These are phyloP conservation scores for Filobasidium floriforme DNA, from an alignment of 768 basidiomycete genomes.

Conservation along the genomic window DNA sequence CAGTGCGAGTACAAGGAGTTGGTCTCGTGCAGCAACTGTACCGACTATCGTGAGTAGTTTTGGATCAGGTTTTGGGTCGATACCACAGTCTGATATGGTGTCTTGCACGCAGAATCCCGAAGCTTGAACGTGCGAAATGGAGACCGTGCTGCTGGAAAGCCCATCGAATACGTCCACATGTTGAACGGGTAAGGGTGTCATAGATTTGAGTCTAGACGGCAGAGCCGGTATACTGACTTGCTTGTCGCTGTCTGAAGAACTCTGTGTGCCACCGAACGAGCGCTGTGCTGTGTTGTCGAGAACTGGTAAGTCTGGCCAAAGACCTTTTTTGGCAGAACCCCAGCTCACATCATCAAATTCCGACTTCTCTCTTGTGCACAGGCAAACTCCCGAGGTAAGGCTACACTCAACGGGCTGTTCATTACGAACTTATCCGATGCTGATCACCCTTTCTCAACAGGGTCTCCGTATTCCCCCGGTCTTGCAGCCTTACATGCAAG, in stretches of 20 bases:
- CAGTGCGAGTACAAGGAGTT: slow-evolving; percentile 94
- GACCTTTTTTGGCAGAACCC: not conserved
- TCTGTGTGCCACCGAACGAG: slow-evolving; percentile 91
- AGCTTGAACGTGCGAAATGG: slow-evolving; percentile 90
- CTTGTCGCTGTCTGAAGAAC: slow-evolving; percentile 48
- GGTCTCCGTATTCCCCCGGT: slow-evolving; percentile 84
- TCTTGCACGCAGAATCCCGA: slow-evolving; percentile 63
- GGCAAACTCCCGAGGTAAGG: slow-evolving; percentile 79
- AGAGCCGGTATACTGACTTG: not conserved
- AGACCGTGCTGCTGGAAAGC: slow-evolving; percentile 79
- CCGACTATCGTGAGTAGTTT: slow-evolving; percentile 80
- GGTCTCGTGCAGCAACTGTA: slow-evolving; percentile 96
- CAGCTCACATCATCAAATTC: not conserved
- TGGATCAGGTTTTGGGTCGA: not conserved
- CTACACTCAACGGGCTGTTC: no score
- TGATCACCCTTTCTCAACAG: slow-evolving; percentile 46
- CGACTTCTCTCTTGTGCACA: not conserved
- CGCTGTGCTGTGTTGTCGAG: slow-evolving; percentile 94
- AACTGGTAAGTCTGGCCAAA: slow-evolving; percentile 54
- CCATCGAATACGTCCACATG: slow-evolving; percentile 97
- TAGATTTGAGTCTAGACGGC: not conserved
- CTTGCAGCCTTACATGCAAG: slow-evolving; percentile 90
- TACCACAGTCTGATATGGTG: not conserved
- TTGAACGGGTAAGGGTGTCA: slow-evolving; percentile 59
- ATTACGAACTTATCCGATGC: not conserved